Evolutionary conservation across 805 yeast genomes (phyloP), one percentile per base, ranked within the genome.

Genomic region (Monosporozyma servazzii): DNA sequence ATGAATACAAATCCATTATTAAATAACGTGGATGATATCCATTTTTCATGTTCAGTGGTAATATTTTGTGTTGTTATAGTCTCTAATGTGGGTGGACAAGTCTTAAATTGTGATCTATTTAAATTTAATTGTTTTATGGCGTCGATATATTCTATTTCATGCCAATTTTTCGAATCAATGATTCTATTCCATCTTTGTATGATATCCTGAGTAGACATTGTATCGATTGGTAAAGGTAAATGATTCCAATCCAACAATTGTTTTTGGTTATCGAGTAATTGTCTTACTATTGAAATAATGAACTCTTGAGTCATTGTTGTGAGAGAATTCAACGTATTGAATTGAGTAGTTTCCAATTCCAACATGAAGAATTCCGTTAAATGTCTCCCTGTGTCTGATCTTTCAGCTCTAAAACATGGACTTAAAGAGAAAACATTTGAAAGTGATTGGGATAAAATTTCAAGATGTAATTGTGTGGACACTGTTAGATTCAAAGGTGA

Each of bases 331-430:
- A 90, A 76, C 13, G 72, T 67, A 5, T 74, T 73, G 1, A 85
- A 68, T 65, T 86, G 86, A 8, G 88, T 81, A 20, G 88, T 67
- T 64, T 93, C 99, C 0, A 89, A 95, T 67, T 93, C 99, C 2
- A 93, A 69, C 97, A 93, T 90, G 97, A 97, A 93, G 66, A 93
- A 93, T 67, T 93, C 99, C 53, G 91, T 79, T 53, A 93, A 69
- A 66, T 93, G 99, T 48, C 99, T 75, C 60, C 82, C 86, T 0
- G 99, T 93, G 62, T 88, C 90, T 52, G 95, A 85, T 48, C 78
- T 78, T 62, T 93, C 99, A 0, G 99, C 98, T 56, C 99, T 74
- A 65, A 93, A 93, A 52, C 96, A 88, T 1, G 99, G 99, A 0
- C 89, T 75, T 23, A 91, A 62, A 0, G 95, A 81, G 93, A 96